Conservation (phyloP, 139 green algal species). For the Diplosphaera chodatii region DNA sequence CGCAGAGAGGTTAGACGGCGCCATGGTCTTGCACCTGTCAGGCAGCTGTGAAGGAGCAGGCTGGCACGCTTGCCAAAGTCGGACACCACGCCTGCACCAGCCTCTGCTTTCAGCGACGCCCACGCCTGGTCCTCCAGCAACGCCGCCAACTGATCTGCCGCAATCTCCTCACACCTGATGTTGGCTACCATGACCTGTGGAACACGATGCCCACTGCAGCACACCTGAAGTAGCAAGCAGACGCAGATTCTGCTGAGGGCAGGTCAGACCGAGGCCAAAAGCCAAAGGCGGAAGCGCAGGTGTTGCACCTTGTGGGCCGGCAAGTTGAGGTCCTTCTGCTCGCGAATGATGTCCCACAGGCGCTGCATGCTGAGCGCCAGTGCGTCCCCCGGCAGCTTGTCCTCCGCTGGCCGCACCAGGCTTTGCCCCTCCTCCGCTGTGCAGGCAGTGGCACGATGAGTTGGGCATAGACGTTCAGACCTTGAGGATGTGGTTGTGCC, state of each 20-base stretch:
- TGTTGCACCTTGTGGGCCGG: constrained; percentile 85
- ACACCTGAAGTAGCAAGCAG: no score
- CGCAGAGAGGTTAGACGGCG: no score
- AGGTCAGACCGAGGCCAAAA: no score
- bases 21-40: constrained; percentile 23
- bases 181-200: constrained; percentile 97
- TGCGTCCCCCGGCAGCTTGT: constrained; percentile 55
- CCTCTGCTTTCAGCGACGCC: constrained; percentile 35
- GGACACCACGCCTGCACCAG: constrained; percentile 30
- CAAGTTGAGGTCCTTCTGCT: constrained; percentile 96
- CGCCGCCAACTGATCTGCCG: constrained; percentile 50
- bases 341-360: constrained; percentile 85
- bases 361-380: constrained; percentile 71
- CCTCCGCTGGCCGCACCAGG: constrained; percentile 34
- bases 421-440: constrained; percentile 34
- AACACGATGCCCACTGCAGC: no score
- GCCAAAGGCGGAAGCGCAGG: no score
- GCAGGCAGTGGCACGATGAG: not conserved
- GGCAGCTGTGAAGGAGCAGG: constrained; percentile 58
- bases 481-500: no score
- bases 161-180: constrained; percentile 88
- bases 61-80: constrained; percentile 50
- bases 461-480: not conserved
- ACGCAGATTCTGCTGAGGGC: no score
- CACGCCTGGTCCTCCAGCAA: constrained; percentile 58